A percentile compares a stretch with the other conserved stretches of the same genome.
These are phyloP conservation scores for Hygrophorus russula DNA, from an alignment of 768 basidiomycete species.

Conservation along the genomic window DNA sequence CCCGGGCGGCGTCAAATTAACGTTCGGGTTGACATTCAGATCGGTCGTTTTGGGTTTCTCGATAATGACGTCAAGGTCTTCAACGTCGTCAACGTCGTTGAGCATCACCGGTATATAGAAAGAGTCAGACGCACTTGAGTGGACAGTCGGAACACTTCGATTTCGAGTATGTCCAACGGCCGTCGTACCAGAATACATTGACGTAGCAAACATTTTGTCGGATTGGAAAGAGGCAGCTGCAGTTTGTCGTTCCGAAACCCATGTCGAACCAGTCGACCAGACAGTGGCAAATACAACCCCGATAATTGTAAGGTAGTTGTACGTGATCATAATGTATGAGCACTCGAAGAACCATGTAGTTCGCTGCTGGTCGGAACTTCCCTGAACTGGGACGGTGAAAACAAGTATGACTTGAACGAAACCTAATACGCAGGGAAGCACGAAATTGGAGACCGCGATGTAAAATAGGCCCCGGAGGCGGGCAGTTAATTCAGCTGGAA, in stretches of 20 bases:
- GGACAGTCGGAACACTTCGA: no score
- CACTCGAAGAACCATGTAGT: constrained; percentile 13
- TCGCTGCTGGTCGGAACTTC: not conserved
- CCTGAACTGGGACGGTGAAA: constrained; percentile 8
- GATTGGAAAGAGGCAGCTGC: no score
- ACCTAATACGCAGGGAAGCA: constrained; percentile 25
- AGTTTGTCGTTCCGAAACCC: not conserved
- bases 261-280: constrained; percentile 15
- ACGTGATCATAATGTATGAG: constrained; percentile 14
- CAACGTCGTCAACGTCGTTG: no score
- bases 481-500: constrained; percentile 5
- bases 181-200: no score
- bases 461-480: constrained; percentile 22
- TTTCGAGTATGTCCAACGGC: no score
- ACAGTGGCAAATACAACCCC: constrained; percentile 26
- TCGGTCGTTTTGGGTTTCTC: no score
- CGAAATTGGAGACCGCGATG: constrained; percentile 25
- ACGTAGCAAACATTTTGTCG: no score
- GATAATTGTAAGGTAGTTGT: constrained; percentile 22
- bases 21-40: no score
- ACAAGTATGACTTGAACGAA: constrained; percentile 21
- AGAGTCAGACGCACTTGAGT: no score
- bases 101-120: no score
- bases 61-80: no score
- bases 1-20: no score